Conservation (phyloP, 148 eudicot species). For the Rhododendron ovatum region DNA sequence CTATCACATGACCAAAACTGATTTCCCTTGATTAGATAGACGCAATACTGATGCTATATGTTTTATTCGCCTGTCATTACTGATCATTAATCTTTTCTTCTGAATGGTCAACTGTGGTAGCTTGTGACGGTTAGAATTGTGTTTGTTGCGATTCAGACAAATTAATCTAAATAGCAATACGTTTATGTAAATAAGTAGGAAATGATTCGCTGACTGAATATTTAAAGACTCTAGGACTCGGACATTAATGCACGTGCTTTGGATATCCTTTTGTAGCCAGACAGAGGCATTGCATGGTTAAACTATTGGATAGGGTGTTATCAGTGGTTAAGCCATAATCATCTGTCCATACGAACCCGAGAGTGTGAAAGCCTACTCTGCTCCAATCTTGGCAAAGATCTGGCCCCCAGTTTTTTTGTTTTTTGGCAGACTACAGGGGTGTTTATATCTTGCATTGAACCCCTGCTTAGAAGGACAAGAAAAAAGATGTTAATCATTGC, state of each 20-base stretch:
- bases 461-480: neutral
- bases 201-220: neutral
- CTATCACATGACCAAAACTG: neutral
- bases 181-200: neutral
- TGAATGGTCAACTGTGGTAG: neutral
- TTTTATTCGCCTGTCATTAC: neutral
- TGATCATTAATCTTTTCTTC: neutral
- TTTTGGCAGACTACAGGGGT: neutral
- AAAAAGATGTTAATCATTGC: neutral
- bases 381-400: neutral
- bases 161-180: neutral
- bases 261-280: conserved; percentile 3
- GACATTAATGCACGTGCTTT: neutral
- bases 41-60: neutral
- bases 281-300: neutral
- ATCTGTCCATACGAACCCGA: neutral
- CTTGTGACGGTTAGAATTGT: neutral
- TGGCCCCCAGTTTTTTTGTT: neutral
- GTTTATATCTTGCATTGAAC: neutral
- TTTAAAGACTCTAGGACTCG: neutral
- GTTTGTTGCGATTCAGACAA: neutral
- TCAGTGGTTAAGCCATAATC: neutral
- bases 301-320: neutral
- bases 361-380: neutral
- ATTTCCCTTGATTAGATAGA: neutral